phyloP scores from a whole-genome alignment of 768 basidiomycete genomes.

The Mycena chlorophos region DNA sequence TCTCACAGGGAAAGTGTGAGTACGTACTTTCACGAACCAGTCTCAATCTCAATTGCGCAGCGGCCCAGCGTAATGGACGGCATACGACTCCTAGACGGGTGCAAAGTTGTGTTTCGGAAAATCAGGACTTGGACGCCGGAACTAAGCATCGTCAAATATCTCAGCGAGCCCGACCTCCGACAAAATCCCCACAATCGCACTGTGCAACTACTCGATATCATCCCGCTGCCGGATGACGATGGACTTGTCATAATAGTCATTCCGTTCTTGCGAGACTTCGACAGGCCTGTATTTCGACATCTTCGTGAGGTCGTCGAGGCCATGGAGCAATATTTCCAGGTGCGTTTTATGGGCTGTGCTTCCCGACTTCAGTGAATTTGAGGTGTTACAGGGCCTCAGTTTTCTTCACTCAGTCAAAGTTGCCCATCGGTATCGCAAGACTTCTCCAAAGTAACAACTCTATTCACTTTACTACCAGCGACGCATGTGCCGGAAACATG shows the following conservation, averaged over 20 bases:
- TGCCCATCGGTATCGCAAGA: conserved; percentile 18
- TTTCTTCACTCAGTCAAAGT: not conserved
- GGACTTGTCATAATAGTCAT: conserved; percentile 1
- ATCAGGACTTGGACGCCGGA: not conserved
- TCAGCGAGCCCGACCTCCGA: not conserved
- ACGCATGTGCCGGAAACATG: conserved; percentile 22
- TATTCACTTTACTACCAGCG: conserved; percentile 12
- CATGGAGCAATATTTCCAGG: conserved; percentile 1
- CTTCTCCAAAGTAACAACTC: not conserved
- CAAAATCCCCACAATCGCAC: not conserved
- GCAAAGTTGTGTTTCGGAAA: conserved; percentile 4
- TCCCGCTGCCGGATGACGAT: not conserved
- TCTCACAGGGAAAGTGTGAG: not conserved
- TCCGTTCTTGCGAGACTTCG: not conserved
- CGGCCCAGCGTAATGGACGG: conserved; percentile 4
- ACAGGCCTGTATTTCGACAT: not conserved
- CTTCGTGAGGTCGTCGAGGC: not conserved
- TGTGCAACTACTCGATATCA: not conserved
- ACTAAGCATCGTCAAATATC: not conserved
- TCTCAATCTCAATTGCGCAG: not conserved
- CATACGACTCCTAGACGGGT: not conserved
- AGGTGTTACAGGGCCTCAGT: not conserved
- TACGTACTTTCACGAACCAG: not conserved
- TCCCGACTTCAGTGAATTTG: not conserved
- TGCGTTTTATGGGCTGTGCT: not conserved